phyloP scores from a whole-genome alignment of 2,329 filamentous ascomycete species.

The Botrytis elliptica region DNA sequence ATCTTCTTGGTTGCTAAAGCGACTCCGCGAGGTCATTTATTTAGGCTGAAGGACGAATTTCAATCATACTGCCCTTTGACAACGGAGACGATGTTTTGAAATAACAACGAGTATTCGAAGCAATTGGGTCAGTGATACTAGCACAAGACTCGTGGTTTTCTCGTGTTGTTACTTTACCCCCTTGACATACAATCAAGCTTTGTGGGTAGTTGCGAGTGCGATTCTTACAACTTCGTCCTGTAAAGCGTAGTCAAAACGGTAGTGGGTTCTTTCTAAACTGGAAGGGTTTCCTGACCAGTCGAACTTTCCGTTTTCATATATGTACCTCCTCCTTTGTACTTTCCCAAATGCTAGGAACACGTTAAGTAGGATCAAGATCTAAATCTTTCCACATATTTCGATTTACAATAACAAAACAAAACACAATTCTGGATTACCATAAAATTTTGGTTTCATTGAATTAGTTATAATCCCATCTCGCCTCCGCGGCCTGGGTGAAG shows the following conservation, averaged over 20 bases:
- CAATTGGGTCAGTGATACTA: not conserved
- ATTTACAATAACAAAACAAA: not conserved
- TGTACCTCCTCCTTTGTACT: not conserved
- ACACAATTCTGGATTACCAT: not conserved
- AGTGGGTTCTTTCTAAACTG: not conserved
- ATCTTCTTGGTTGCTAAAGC: not conserved
- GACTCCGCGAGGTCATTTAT: not conserved
- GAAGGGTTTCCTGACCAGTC: not conserved
- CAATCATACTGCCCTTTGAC: not conserved
- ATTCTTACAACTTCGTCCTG: not conserved
- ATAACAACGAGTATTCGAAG: not conserved
- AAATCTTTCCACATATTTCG: not conserved
- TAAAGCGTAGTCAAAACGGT: not conserved
- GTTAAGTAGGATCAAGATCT: not conserved
- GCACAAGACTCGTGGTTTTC: not conserved
- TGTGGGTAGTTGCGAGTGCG: not conserved
- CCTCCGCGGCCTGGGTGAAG: not conserved
- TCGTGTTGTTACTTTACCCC: not conserved
- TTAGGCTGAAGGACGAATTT: not conserved
- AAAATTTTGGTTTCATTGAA: constrained; percentile 6
- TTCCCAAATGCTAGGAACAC: not conserved
- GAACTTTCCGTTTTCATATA: not conserved
- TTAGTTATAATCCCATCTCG: constrained; percentile 2
- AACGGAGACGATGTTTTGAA: not conserved
- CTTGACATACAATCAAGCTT: no score